Conservation (phyloP, 2,329 filamentous ascomycete species). For the Cadophora sp. region DNA sequence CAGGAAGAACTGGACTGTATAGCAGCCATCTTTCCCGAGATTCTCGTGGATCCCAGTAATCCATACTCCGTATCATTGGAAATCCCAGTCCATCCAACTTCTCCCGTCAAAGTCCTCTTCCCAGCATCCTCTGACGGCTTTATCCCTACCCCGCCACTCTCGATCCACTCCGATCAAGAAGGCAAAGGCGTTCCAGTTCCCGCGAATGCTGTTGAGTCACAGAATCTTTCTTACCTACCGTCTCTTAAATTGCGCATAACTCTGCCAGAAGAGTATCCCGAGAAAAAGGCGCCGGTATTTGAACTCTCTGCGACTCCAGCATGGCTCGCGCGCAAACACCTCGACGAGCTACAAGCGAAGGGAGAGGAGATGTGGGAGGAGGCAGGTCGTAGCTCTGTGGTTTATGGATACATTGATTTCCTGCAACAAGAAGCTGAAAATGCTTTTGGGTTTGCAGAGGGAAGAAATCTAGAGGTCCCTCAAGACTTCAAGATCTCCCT, state of each 20-base stretch:
- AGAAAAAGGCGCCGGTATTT: conserved; percentile 56
- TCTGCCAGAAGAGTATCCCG: conserved; percentile 65
- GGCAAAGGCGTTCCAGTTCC: conserved; percentile 24
- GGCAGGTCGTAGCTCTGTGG: conserved; percentile 62
- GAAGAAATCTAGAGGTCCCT: conserved; percentile 58
- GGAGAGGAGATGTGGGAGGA: conserved; percentile 66
- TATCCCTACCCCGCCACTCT: conserved; percentile 39
- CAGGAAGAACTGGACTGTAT: conserved; percentile 65
- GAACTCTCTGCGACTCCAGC: conserved; percentile 59
- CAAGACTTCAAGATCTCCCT: conserved; percentile 71
- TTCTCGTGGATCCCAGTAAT: conserved; percentile 52
- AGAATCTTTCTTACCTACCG: conserved; percentile 57
- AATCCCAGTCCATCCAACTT: conserved; percentile 61
- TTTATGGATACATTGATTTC: conserved; percentile 69
- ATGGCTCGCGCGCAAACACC: conserved; percentile 60
- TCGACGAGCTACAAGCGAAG: conserved; percentile 58
- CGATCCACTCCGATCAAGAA: conserved; percentile 32
- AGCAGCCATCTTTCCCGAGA: conserved; percentile 71
- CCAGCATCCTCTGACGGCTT: conserved; percentile 52
- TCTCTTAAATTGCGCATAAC: conserved; percentile 59
- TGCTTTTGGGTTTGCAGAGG: conserved; percentile 62
- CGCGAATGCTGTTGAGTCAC: conserved; percentile 35
- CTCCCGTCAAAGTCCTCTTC: conserved; percentile 63
- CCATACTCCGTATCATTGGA: conserved; percentile 58
- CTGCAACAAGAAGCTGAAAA: conserved; percentile 64